These are phyloP conservation scores for Arachnopeziza araneosa DNA, from an alignment of 2,329 filamentous ascomycete species.

Conservation along the genomic window DNA sequence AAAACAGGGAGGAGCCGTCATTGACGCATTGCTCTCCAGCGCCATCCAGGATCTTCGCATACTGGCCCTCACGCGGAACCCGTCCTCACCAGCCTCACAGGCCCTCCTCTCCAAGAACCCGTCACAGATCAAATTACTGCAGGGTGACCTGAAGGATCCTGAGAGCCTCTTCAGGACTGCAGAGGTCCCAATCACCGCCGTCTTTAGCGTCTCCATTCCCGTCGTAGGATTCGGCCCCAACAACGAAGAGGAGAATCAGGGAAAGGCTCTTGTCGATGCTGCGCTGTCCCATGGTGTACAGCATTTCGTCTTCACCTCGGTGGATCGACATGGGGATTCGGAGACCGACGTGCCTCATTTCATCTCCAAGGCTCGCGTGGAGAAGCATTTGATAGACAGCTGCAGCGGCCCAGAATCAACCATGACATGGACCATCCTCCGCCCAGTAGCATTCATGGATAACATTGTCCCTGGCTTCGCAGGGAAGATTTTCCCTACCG, in stretches of 20 bases:
- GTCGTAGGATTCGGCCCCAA: conserved; percentile 5
- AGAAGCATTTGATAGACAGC: conserved; percentile 44
- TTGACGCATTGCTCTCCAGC: conserved; percentile 27
- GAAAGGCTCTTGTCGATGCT: conserved; percentile 51
- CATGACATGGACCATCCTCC: conserved; percentile 51
- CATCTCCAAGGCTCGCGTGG: conserved; percentile 47
- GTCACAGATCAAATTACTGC: conserved; percentile 43
- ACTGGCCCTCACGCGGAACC: conserved; percentile 48
- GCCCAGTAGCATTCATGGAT: conserved; percentile 53
- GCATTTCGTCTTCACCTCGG: conserved; percentile 58
- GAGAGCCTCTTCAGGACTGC: conserved; percentile 41
- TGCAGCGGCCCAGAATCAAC: conserved; percentile 26
- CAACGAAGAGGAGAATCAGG: conserved; percentile 36
- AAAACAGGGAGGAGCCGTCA: conserved; percentile 36
- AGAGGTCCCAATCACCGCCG: conserved; percentile 45
- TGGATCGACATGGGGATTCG: conserved; percentile 52
- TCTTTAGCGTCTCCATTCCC: conserved; percentile 49
- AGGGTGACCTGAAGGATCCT: conserved; percentile 51
- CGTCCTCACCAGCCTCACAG: neutral
- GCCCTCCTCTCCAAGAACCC: neutral
- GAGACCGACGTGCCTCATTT: conserved; percentile 50
- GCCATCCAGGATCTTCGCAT: conserved; percentile 32
- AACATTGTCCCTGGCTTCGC: conserved; percentile 27
- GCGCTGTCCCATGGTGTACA: conserved; percentile 47
- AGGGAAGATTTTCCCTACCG: conserved; percentile 17